Base-by-base conservation (phyloP, 192 early-diverging fungal species). In the Backusella macrospora region DNA sequence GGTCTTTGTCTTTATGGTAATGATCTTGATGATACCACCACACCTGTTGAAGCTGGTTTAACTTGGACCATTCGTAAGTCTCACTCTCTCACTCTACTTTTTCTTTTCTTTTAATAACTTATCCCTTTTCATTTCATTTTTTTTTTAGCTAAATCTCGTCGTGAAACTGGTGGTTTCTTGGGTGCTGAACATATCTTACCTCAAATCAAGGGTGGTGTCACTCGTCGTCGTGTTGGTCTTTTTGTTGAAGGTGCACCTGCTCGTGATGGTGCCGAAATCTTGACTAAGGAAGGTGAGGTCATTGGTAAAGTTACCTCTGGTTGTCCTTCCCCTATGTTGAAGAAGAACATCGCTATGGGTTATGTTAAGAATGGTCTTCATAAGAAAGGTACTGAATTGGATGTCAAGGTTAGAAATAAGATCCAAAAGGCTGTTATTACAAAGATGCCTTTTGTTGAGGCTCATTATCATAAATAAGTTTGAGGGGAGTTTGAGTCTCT, bases 321-420 rank as follows among this genome's bases (percentile, higher is more conserved):
- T 15, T 92, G 92, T 75, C 98, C 98, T 29, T 90, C 92, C 6
- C 98, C 98, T 9, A 89, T 90, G 4, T 85, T 96, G 39, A 94
- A 95, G 85, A 93, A 96, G 84, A 99, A 99, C 85, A 85, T 99
- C 72, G 98, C 96, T 14, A 99, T 99, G 96, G 98, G 92, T 0
- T 98, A 97, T 73, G 95, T 99, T 44, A 84, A 89, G 80, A 88
- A 88, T 66, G 96, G 96, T 16, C 86, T 90, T 81, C 93, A 96
- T 84, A 98, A 98, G 90, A 80, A 76, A 16, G 94, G 92, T 21
- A 98, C 98, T n/a, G 86, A 90, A 68, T 85, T 99, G 47, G 83
- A 90, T 82, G 96, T 99, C 65, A 89, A 92, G 76, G 98, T 99
- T 49, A 90, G 98, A 80, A 90, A 90, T 78, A 88, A 90, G 73